These are phyloP conservation scores for Sedum album DNA, from an alignment of 164 flowering plant genomes.

Conservation along the genomic window DNA sequence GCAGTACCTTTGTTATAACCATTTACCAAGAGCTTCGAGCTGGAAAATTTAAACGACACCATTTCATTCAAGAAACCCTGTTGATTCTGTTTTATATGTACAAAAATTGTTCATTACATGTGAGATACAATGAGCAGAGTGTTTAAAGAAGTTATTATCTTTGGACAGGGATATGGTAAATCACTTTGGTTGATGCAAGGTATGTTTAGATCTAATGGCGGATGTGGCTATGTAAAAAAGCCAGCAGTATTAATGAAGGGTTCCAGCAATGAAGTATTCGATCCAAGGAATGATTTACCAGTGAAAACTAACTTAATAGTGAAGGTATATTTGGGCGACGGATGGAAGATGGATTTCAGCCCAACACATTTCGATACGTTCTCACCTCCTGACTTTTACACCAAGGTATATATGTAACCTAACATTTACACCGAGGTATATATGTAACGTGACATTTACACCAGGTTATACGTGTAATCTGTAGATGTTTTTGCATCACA, in stretches of 20 bases:
- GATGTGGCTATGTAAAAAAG: conserved; percentile 62
- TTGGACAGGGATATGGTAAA: conserved; percentile 56
- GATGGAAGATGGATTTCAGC: conserved; percentile 61
- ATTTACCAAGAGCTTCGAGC: no score
- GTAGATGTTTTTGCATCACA: no score
- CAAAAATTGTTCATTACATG: no score
- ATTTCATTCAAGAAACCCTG: no score
- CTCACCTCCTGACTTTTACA: conserved; percentile 75
- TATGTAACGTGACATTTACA: no score
- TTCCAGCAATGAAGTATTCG: conserved; percentile 30
- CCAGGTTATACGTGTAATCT: no score
- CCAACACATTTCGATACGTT: conserved; percentile 56
- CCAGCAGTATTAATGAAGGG: conserved; percentile 43
- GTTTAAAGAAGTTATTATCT: background rate
- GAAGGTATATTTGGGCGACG: conserved; percentile 57
- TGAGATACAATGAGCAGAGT: no score
- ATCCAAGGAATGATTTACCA: conserved; percentile 29
- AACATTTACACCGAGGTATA: no score
- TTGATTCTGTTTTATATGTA: no score
- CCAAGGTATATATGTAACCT: no score
- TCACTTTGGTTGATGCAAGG: conserved; percentile 69
- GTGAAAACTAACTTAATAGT: conserved; percentile 45
- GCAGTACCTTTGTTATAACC: no score
- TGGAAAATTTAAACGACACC: no score
- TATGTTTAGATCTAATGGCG: conserved; percentile 69